phyloP scores from a whole-genome alignment of 2,329 filamentous ascomycete species.

The Fusarium sp. region DNA sequence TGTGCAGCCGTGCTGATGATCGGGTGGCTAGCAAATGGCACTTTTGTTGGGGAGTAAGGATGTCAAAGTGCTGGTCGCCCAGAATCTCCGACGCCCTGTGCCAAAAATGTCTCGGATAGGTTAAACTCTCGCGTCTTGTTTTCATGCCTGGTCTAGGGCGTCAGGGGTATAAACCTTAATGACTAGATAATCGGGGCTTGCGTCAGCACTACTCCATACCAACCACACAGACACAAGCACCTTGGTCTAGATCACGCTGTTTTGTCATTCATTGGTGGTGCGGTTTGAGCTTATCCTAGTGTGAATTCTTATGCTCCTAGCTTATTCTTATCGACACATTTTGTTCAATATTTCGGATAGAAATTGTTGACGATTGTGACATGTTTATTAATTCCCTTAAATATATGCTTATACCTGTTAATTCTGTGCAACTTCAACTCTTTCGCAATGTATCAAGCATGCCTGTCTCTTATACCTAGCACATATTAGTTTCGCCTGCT shows the following conservation, averaged over 20 bases:
- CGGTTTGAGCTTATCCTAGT: neutral
- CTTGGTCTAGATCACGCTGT: neutral
- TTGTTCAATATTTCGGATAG: neutral
- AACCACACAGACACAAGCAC: neutral
- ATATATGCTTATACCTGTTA: too few species aligned
- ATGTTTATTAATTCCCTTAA: rapidly evolving
- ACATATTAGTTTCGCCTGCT: neutral
- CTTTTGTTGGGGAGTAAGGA: neutral
- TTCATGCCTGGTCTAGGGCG: neutral
- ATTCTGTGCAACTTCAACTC: neutral
- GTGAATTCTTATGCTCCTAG: neutral
- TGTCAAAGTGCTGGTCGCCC: neutral
- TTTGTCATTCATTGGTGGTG: neutral
- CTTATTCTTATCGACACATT: neutral
- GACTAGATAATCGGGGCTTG: neutral
- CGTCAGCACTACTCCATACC: neutral
- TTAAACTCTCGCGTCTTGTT: neutral
- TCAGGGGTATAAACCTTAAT: neutral
- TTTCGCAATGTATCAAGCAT: neutral
- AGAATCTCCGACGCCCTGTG: neutral
- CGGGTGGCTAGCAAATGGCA: neutral
- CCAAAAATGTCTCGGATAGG: neutral
- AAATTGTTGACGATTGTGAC: neutral
- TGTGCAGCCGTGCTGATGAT: neutral
- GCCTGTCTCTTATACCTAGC: neutral